Base-by-base conservation (phyloP, 352 stramenopile genomes). In the Peronosclerospora sorghi region DNA sequence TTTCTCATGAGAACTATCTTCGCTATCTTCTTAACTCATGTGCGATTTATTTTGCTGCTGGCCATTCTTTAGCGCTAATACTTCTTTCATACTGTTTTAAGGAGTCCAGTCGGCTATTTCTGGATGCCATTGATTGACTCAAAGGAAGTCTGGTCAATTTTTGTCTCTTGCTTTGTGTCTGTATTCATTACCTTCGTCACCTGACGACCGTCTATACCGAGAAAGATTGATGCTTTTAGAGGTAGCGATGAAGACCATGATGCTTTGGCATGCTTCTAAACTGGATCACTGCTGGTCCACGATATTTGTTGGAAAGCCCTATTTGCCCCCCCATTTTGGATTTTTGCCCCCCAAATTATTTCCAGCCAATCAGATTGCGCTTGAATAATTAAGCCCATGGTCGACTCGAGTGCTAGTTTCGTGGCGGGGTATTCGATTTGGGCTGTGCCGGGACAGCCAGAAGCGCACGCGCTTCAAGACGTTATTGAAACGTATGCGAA, bases 1-100 rank as follows among this genome's bases (percentile, higher is more conserved):
- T 73, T 89, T 47, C 57, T 93, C 36, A 93, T 93, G 81, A 76
- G 88, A 54, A 87, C 89, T 30, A 89, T 93, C 71, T 93, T 93
- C 54, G 70, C 81, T n/a, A 88, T 91, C 46, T 93, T 91, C 51
- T 44, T 93, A 34, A 78, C 78, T 17, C 87, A 69, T 32, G 78
- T 86, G 20, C 80, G 80, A 21, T 60, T 74, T 2, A 68, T 90
- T 43, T 48, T 86, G 24, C 35, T 93, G 30, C 51, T 93, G 10
- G 73, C 59, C 0, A 43, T 82, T 19, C 54, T 5, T 83, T 93
- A 23, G 65, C 72, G 8, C 68, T 93, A 37, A 80, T 93, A 26
- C 51, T 85, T 40, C 56, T 93, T n/a, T 93, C 80, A 40, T 93
- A 90, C 50, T 65, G 81, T 47, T 93, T 93, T 47, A 77, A 93